Evolutionary conservation across 169 alveolate species (phyloP).

Genomic region (Plasmodium ovale): DNA sequence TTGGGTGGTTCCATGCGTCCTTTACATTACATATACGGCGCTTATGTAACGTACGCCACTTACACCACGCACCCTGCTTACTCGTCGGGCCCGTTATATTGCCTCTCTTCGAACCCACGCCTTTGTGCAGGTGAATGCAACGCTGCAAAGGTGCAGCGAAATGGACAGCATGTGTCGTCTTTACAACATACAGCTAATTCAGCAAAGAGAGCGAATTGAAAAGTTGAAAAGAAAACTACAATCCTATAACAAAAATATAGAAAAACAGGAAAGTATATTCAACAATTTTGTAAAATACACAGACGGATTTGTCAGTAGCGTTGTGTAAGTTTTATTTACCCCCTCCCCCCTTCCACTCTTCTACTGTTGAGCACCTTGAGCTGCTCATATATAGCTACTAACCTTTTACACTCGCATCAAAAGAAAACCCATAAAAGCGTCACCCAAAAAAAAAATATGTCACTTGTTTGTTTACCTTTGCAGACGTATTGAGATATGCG

Average conservation of each 20-base stretch:
- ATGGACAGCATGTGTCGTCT: slow-evolving; percentile 52
- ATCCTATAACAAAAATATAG: slow-evolving; percentile 51
- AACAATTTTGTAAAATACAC: slow-evolving; percentile 43
- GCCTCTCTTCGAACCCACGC: no score
- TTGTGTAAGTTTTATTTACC: slow-evolving; percentile 57
- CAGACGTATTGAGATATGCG: neutral
- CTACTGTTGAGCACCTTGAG: no score
- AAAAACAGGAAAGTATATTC: slow-evolving; percentile 46
- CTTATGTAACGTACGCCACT: no score
- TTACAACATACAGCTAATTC: slow-evolving; percentile 29
- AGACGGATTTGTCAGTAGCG: slow-evolving; percentile 39
- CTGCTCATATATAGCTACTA: no score
- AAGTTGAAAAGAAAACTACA: slow-evolving; percentile 41
- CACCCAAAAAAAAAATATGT: neutral
- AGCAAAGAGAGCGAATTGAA: slow-evolving; percentile 71
- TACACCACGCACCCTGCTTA: no score
- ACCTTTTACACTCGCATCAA: no score
- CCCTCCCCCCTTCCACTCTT: no score
- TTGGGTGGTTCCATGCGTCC: no score
- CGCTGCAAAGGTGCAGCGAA: slow-evolving; percentile 44
- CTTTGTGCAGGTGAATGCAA: slow-evolving; percentile 62
- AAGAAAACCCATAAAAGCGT: no score
- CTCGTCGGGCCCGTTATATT: no score
- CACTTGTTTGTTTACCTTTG: neutral
- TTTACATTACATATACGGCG: no score